phyloP scores from a whole-genome alignment of 2,329 filamentous ascomycete genomes.

The Microcyclospora tardicrescens region DNA sequence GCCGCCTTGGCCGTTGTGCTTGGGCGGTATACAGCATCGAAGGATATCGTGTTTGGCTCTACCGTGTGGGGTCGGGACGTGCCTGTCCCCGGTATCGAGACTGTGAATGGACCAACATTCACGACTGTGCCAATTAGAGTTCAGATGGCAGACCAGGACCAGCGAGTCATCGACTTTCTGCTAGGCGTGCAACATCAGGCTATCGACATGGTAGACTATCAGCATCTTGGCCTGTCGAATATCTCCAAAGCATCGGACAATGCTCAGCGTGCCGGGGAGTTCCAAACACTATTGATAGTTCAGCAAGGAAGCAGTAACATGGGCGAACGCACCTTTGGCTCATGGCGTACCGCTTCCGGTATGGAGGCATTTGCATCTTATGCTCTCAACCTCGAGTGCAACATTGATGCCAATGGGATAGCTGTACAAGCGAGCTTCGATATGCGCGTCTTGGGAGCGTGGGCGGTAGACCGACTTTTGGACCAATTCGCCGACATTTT shows the following conservation, averaged over 20 bases:
- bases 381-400: too few species aligned
- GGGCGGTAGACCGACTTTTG: too few species aligned
- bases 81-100: not conserved
- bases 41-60: not conserved
- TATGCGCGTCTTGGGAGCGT: too few species aligned
- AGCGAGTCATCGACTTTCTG: not conserved
- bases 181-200: not conserved
- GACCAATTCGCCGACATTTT: too few species aligned
- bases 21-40: not conserved
- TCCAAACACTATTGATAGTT: not conserved
- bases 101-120: not conserved
- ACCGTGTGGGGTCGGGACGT: not conserved
- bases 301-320: too few species aligned
- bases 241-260: not conserved
- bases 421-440: too few species aligned
- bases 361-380: too few species aligned
- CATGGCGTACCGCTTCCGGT: too few species aligned
- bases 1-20: not conserved
- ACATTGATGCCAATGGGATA: too few species aligned
- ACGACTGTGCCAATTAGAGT: not conserved
- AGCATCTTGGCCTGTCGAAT: not conserved
- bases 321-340: too few species aligned
- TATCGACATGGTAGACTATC: not conserved
- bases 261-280: not conserved
- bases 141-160: too few species aligned